Conservation (phyloP, 2,329 filamentous ascomycete genomes). For the Monascus ruber region DNA sequence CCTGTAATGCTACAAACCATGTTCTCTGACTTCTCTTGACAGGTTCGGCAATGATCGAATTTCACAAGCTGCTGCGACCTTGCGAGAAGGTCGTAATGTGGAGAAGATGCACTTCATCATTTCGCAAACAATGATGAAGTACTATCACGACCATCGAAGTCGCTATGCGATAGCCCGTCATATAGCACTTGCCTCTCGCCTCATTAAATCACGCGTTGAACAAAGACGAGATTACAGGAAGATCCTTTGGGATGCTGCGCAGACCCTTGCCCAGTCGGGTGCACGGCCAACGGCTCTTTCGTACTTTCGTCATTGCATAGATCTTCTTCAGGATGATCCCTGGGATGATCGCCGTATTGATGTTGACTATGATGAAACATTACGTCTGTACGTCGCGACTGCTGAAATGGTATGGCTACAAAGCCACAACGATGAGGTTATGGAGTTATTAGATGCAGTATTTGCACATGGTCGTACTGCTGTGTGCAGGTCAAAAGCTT, state of each 20-base stretch:
- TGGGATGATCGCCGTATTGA: constrained; percentile 64
- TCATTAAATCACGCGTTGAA: constrained; percentile 57
- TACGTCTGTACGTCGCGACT: constrained; percentile 64
- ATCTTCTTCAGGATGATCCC: constrained; percentile 64
- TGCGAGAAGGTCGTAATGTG: constrained; percentile 56
- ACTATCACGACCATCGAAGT: constrained; percentile 51
- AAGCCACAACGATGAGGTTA: constrained; percentile 57
- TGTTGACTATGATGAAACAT: constrained; percentile 74
- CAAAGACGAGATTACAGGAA: constrained; percentile 58
- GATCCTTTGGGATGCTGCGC: constrained; percentile 67
- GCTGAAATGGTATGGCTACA: constrained; percentile 77
- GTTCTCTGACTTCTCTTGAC: constrained; percentile 2
- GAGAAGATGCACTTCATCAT: constrained; percentile 86
- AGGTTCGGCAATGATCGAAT: constrained; percentile 84
- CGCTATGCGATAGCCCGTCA: constrained; percentile 69
- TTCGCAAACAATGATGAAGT: constrained; percentile 66
- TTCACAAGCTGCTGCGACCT: constrained; percentile 57
- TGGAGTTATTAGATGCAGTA: constrained; percentile 56
- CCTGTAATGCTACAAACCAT: background rate
- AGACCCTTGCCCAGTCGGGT: constrained; percentile 67
- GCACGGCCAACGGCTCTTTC: constrained; percentile 70
- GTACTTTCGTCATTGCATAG: constrained; percentile 67
- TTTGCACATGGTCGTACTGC: constrained; percentile 59
- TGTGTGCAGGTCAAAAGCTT: constrained; percentile 72
- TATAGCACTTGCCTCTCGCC: constrained; percentile 63